Conservation (phyloP, 495 filamentous ascomycete species). For the Podospora fimiseda region DNA sequence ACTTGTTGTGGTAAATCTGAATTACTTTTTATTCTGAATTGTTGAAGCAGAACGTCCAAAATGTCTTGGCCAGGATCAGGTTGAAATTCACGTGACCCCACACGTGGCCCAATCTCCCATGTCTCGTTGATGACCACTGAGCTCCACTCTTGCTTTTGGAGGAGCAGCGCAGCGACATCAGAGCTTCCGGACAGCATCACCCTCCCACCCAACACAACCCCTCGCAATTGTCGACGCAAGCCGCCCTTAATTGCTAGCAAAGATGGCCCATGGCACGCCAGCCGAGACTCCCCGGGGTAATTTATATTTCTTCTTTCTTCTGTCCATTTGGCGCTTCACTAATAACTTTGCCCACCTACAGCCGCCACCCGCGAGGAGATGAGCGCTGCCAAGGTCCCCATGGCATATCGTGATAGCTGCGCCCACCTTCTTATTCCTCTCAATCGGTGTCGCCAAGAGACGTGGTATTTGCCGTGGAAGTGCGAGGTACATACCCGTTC, state of each 20-base stretch:
- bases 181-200: background rate
- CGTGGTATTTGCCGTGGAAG: constrained; percentile 96
- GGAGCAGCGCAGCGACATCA: background rate
- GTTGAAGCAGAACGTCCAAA: background rate
- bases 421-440: constrained; percentile 89
- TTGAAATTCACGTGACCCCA: background rate
- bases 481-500: constrained; percentile 65
- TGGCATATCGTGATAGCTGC: constrained; percentile 90
- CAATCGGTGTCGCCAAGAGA: constrained; percentile 86
- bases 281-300: constrained; percentile 34
- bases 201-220: constrained; percentile 3
- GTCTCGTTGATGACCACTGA: background rate
- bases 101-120: background rate
- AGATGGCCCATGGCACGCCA: constrained; percentile 30
- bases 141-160: constrained; percentile 3
- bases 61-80: too few species aligned
- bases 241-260: constrained; percentile 22
- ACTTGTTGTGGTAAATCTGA: background rate
- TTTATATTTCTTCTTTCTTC: constrained; percentile 1
- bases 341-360: too few species aligned
- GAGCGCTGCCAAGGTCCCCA: constrained; percentile 79
- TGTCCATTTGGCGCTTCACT: too few species aligned
- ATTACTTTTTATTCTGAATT: background rate
- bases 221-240: constrained; percentile 23
- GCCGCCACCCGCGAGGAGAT: constrained; percentile 82